These are phyloP conservation scores for Penicillium nucicola DNA, from an alignment of 495 filamentous ascomycete genomes.

Conservation along the genomic window DNA sequence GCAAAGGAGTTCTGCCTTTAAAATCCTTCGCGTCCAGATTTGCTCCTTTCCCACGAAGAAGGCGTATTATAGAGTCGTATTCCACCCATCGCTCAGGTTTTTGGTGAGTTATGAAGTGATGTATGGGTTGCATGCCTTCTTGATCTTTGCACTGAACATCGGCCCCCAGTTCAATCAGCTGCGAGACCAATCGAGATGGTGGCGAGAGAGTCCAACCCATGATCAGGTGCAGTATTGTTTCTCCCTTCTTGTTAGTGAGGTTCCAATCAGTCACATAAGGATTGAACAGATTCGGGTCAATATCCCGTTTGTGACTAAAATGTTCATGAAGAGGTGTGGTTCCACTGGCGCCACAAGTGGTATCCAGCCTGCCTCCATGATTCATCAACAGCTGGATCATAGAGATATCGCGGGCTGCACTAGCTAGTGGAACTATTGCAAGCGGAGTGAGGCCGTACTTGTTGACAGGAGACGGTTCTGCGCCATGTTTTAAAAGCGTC, in stretches of 20 bases:
- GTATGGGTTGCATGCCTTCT: background rate
- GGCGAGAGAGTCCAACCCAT: background rate
- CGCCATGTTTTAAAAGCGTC: background rate
- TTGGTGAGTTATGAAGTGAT: background rate
- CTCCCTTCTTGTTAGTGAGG: background rate
- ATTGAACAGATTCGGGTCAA: background rate
- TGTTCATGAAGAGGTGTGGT: background rate
- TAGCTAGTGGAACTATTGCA: background rate
- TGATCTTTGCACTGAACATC: background rate
- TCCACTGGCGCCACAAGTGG: background rate
- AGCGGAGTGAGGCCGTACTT: background rate
- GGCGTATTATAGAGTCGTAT: background rate
- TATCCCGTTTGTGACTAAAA: background rate
- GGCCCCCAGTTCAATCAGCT: background rate
- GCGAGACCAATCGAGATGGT: background rate
- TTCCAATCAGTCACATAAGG: conserved; percentile 3
- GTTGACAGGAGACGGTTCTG: background rate
- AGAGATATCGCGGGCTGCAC: background rate
- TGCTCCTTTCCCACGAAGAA: background rate
- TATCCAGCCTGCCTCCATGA: background rate
- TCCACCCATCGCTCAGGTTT: too few relatives aligned
- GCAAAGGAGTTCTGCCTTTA: background rate
- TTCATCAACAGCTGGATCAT: background rate
- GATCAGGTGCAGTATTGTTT: background rate
- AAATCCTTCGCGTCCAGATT: background rate